Evolutionary conservation across 306 rosid genomes (phyloP), one percentile per base, ranked within the genome.

Genomic region (Castanospermum australe): DNA sequence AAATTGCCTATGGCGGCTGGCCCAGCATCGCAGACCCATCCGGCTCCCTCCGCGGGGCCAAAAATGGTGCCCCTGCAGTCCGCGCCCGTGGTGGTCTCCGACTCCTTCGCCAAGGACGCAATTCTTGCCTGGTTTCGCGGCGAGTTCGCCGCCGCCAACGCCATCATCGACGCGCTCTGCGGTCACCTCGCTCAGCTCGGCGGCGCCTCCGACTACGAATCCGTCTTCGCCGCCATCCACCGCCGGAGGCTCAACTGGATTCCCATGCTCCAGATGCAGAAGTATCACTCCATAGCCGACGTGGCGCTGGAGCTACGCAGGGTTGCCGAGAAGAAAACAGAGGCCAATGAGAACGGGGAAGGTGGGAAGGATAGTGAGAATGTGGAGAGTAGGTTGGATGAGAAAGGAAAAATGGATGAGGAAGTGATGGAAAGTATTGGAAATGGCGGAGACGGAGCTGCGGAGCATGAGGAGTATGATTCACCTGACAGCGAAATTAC

Each of bases 131-230:
- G 98, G 99, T 93, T 73, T 75, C 89, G 90, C 7, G 92, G 97
- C 17, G 98, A 95, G 89, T 95, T 95, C 11, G 99, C 98, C 0
- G 99, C 99, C 0, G 96, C 98, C 1, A 95, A 95, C 78, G 98
- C 98, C 21, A 90, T 95, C 74, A 93, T 93, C 32, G 98, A 95
- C 71, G 81, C 89, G 0, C 96, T 95, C 56, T 91, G 94, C 30
- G 87, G 83, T 0, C 98, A 91, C 80, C 84, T 95, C 8, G 64
- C 85, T 5, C 89, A 80, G 68, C 67, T 88, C 45, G 22, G 57
- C 10, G 44, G 76, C 18, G 87, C 78, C 67, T 62, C 84, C 10
- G 93, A 91, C 21, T 93, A 91, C 54, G 86, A 77, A 1, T 78
- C 75, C 24, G 73, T 77, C 3, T 93, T 93, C 30, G 67, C 87